Base-by-base conservation (phyloP, 805 yeast genomes). In the Starmerella cellae region DNA sequence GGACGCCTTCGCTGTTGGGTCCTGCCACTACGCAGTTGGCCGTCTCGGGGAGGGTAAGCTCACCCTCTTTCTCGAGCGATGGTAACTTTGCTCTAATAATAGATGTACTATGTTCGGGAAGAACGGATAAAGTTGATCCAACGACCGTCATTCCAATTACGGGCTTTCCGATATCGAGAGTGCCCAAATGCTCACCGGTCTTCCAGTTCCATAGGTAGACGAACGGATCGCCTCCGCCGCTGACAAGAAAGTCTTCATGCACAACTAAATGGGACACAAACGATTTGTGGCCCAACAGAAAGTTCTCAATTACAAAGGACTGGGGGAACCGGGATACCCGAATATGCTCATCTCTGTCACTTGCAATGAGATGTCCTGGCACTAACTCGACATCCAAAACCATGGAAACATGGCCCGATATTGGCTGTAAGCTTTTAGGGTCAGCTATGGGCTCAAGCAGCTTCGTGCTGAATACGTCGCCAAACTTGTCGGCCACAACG, bases 331-430 rank as follows among this genome's bases (percentile, higher is more conserved):
- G 71, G 2, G 95, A 74, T 16, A 91, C 69, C 58, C 93, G 73
- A 48, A 91, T 80, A 60, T 93, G 99, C 61, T 91, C 99, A 61
- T 91, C 99, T 62, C 98, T 73, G 64, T 91, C 99, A 30, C 87
- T 76, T 1, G 94, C 77, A 42, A 88, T 68, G 14, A 87, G 59
- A 45, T 71, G 70, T 8, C 68, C 71, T 5, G 40, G 30, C 35
- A 61, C 58, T 2, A 54, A 52, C 11, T 69, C 66, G 22, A 76
- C 64, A 48, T 77, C 84, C n/a, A 94, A 81, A 47, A 91, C 70
- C 95, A 91, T 84, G 2, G 96, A 87, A 4, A 91, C 97, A 61
- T 91, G 99, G 6, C 99, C 99, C 41, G 88, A 64, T 5, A 88
- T 68, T 2, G 96, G 96, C 30, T 66, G 70, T 37, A 46, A 42